A percentile compares a stretch with the other conserved stretches of the same genome.
Evolutionary conservation across 345 rosid genomes (phyloP).

Genomic region (Physaria fendleri): DNA sequence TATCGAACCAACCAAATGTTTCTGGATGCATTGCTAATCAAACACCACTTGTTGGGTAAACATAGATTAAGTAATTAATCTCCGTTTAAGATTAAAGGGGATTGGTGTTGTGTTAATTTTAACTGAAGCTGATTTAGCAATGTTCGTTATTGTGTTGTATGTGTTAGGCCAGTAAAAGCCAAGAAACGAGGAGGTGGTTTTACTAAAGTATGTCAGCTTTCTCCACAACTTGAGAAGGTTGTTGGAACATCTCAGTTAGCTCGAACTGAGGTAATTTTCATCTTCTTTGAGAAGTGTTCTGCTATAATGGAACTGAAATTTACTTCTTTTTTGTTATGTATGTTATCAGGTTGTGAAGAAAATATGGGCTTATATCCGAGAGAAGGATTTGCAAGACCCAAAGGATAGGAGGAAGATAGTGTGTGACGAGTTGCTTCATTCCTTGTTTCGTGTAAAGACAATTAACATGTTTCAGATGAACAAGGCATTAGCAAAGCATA

Average conservation of each 20-base stretch:
- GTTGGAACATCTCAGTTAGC: conserved; percentile 55
- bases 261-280: conserved; percentile 56
- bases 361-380: conserved; percentile 70
- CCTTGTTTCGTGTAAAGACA: conserved; percentile 53
- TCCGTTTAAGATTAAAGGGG: not conserved
- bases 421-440: conserved; percentile 47
- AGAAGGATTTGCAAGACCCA: conserved; percentile 74
- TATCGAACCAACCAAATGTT: not conserved
- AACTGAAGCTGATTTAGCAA: not conserved
- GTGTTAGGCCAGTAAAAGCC: conserved; percentile 33
- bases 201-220: conserved; percentile 59
- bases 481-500: conserved; percentile 75
- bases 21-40: not conserved
- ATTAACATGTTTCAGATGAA: conserved; percentile 90
- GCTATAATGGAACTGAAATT: not conserved
- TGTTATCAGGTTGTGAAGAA: conserved; percentile 63
- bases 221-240: conserved; percentile 68
- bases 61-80: too few relatives aligned
- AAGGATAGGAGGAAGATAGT: conserved; percentile 53
- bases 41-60: not conserved
- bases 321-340: not conserved
- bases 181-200: conserved; percentile 71
- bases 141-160: not conserved
- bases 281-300: not conserved
- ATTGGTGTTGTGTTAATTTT: not conserved